Conservation (phyloP, 2,329 filamentous ascomycete genomes). For the Diaporthe velutina region DNA sequence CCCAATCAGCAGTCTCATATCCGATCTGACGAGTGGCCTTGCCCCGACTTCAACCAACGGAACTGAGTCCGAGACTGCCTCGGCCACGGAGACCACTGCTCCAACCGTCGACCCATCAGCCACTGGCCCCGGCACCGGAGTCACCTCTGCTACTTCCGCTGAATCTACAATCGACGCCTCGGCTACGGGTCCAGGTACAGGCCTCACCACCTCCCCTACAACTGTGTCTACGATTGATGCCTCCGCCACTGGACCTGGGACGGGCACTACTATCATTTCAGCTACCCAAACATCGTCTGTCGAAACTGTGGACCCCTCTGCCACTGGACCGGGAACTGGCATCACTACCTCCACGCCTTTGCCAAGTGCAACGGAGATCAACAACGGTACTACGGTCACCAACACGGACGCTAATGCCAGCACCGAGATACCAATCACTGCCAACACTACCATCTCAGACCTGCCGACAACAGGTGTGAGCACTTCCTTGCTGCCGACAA, state of each 20-base stretch:
- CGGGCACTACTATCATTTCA: conserved; percentile 20
- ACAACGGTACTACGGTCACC: conserved; percentile 10
- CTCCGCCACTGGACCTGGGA: conserved; percentile 18
- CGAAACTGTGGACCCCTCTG: conserved; percentile 20
- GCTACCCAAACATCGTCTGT: background rate
- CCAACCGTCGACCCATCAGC: conserved; percentile 38
- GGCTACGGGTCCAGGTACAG: conserved; percentile 32
- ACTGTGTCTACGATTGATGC: background rate
- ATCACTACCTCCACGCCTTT: conserved; percentile 32
- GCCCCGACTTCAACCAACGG: conserved; percentile 36
- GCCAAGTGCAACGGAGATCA: conserved; percentile 8
- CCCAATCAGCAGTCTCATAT: conserved; percentile 41
- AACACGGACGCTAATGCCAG: background rate
- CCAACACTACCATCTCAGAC: conserved; percentile 37
- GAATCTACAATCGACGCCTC: conserved; percentile 3
- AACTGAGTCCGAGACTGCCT: conserved; percentile 28
- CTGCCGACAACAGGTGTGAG: conserved; percentile 8
- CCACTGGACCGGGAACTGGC: conserved; percentile 32
- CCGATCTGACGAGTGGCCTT: conserved; percentile 38
- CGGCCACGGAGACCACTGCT: conserved; percentile 25
- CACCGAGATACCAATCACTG: conserved; percentile 31
- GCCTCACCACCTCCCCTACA: background rate
- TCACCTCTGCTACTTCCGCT: background rate
- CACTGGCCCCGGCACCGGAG: conserved; percentile 32
- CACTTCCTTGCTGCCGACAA: conserved; percentile 30